Conservation (phyloP, 2,329 filamentous ascomycete genomes). For the Fusarium cyanostomum region DNA sequence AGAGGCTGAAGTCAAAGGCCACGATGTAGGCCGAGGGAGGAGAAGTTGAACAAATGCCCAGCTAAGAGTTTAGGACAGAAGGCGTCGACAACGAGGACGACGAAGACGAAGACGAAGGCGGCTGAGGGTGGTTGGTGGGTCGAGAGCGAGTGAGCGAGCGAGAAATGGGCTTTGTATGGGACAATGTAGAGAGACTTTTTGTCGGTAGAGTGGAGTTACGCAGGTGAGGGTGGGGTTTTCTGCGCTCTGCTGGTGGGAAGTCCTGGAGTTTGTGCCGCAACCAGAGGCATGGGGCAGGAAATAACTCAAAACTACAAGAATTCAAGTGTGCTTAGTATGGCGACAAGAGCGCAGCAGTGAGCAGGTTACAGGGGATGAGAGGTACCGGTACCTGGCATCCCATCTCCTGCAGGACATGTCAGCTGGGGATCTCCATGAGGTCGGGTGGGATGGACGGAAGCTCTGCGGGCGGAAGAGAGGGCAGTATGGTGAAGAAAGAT, state of each 20-base stretch:
- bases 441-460: constrained; percentile 4
- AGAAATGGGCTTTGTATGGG: constrained; percentile 8
- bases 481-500: constrained; percentile 2
- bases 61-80: background rate
- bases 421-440: constrained; percentile 21
- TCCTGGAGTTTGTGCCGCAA: too few relatives aligned
- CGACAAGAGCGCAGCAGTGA: background rate
- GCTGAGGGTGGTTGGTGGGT: constrained; percentile 37
- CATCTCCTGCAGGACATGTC: constrained; percentile 34
- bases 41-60: constrained; percentile 1
- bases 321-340: background rate
- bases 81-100: constrained; percentile 1
- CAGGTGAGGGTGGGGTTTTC: constrained; percentile 25
- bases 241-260: constrained; percentile 8
- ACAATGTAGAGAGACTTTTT: constrained; percentile 36
- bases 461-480: background rate
- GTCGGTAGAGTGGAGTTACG: constrained; percentile 26
- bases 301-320: background rate
- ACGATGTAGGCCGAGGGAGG: constrained; percentile 3
- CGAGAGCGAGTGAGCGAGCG: constrained; percentile 19
- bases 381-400: constrained; percentile 25
- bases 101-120: constrained; percentile 11
- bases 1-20: background rate
- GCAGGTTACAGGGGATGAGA: background rate
- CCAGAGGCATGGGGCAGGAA: too few relatives aligned